phyloP scores from a whole-genome alignment of 1,284 basidiomycete genomes.

The Wallemia mellicola region DNA sequence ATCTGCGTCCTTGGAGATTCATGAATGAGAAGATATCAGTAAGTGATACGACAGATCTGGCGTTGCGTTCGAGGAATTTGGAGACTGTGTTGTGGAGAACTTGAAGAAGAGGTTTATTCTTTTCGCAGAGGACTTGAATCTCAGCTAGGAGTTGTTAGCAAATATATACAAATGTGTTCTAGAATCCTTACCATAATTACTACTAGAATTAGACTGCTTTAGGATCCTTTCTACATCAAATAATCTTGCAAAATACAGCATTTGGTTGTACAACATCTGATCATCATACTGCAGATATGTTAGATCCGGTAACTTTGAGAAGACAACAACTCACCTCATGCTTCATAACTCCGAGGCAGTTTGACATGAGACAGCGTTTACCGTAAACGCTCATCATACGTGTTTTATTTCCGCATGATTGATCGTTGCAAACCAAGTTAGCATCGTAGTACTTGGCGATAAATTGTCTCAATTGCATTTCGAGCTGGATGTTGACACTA shows the following conservation, averaged over 20 bases:
- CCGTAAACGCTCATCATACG: slow-evolving; percentile 78
- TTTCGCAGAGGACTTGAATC: slow-evolving; percentile 1
- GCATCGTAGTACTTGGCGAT: slow-evolving; percentile 65
- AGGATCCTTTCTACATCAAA: slow-evolving; percentile 41
- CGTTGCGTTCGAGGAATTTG: background rate
- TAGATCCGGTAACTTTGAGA: too few relatives aligned
- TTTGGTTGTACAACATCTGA: slow-evolving; percentile 49
- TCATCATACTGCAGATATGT: too few relatives aligned
- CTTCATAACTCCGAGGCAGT: slow-evolving; percentile 34
- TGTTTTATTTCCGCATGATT: slow-evolving; percentile 52
- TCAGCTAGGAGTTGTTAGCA: slow-evolving; percentile 1
- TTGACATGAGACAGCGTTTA: slow-evolving; percentile 34
- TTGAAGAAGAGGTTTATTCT: slow-evolving; percentile 1
- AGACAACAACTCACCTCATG: too few relatives aligned
- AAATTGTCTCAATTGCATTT: slow-evolving; percentile 44
- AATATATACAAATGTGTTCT: background rate
- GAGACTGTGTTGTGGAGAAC: background rate
- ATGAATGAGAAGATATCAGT: background rate
- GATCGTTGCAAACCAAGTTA: slow-evolving; percentile 64
- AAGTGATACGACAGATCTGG: background rate
- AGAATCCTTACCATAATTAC: background rate
- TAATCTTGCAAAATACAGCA: slow-evolving; percentile 45
- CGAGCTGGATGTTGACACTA: slow-evolving; percentile 54
- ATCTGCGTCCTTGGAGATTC: background rate
- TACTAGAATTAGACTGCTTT: slow-evolving; percentile 17